Percentiles rank a stretch among this genome's conserved stretches.
Conservation (phyloP, 106 monocot species). For the Acorus gramineus region DNA sequence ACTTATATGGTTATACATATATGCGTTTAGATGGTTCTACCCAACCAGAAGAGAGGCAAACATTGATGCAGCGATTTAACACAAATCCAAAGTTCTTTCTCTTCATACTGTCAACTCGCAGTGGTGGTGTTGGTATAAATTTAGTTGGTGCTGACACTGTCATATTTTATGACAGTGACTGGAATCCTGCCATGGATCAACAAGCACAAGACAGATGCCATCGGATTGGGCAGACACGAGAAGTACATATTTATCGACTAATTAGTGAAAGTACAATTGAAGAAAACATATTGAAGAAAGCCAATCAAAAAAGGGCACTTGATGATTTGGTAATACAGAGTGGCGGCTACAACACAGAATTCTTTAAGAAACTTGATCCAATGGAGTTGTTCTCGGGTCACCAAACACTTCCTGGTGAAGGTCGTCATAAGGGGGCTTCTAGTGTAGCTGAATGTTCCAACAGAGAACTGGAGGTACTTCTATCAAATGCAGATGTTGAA, state of each 20-base stretch:
- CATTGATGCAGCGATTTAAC: constrained; percentile 96
- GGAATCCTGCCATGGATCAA: constrained; percentile 99
- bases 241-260: constrained; percentile 93
- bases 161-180: constrained; percentile 99
- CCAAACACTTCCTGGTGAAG: constrained; percentile 23
- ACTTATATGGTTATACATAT: constrained; percentile 98
- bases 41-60: constrained; percentile 94
- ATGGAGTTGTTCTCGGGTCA: constrained; percentile 87
- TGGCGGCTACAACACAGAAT: constrained; percentile 96
- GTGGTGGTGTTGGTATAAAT: constrained; percentile 98
- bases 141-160: constrained; percentile 98
- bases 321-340: constrained; percentile 98
- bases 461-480: constrained; percentile 8
- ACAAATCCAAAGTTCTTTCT: constrained; percentile 91
- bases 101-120: constrained; percentile 95
- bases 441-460: constrained; percentile 24
- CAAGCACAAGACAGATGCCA: constrained; percentile 99
- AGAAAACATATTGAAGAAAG: constrained; percentile 97
- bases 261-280: constrained; percentile 96
- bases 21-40: constrained; percentile 98
- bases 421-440: constrained; percentile 21
- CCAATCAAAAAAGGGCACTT: constrained; percentile 92
- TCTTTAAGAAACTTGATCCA: constrained; percentile 98
- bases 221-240: constrained; percentile 94
- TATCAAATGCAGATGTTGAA: constrained; percentile 96